Base-by-base conservation (phyloP, 371 early-diverging fungal genomes). In the Mortierella sp. region DNA sequence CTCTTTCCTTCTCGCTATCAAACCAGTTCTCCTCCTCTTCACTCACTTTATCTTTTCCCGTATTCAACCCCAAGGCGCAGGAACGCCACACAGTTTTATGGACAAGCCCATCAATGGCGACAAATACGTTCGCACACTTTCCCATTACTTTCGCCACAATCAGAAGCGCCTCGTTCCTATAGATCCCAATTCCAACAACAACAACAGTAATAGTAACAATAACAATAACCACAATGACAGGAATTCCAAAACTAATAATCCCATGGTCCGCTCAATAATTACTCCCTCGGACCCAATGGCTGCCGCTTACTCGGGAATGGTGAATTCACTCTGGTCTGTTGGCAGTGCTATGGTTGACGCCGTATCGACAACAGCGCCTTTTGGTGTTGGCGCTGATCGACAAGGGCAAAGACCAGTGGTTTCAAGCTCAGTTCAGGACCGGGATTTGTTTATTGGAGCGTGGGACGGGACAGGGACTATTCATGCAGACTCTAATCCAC, bases 111-210 rank as follows among this genome's bases (percentile, higher is more conserved):
- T 80, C 62, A 53, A 55, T 37, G 88, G 89, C 66, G 91, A 90
- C 62, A 84, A 83, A 66, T 90, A 87, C 72, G 77, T 90, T 57
- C 85, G 88, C 45, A 89, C 89, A 5, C 76, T 89, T 35, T 82
- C 88, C 32, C 88, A 90, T 60, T 89, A 89, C 75, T 76, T 90
- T 17, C 89, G 88, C 70, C 65, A 85, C 2, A 89, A 90, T 75
- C 86, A 89, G 53, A 64, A 72, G 9, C 56, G 75, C 28, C 69
- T 85, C 10, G 66, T 72, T 37, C 66, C 79, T 64, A 32, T 74
- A 54, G 35, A 47, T 37, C 67, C 29, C 22, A 37, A 47, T 32
- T 55, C 35, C 35, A 62, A 29, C 49, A 31, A 40, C 15, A 70
- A 71, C 47, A 42, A 64, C 56, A 68, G 61, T 47, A 56, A 43